Evolutionary conservation across 495 filamentous ascomycete genomes (phyloP).

Genomic region (Hypoxylon subgilvum): DNA sequence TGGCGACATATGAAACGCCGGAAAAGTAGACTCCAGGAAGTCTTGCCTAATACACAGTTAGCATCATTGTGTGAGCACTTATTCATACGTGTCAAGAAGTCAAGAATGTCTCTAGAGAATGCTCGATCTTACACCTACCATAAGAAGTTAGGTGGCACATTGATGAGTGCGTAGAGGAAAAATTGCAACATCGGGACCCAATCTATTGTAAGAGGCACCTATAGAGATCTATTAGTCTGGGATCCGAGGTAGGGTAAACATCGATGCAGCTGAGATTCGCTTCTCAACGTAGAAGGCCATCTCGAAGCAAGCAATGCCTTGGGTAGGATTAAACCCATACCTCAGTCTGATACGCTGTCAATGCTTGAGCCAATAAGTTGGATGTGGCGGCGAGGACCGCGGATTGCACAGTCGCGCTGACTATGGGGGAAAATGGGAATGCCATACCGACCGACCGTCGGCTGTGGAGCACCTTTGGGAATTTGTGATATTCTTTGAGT

Average conservation of each 20-base stretch:
- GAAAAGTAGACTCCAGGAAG: slow-evolving; percentile 58
- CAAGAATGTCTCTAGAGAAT: not conserved
- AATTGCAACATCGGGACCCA: slow-evolving; percentile 75
- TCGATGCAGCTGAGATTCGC: not conserved
- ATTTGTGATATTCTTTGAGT: no score
- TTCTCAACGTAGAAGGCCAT: not conserved
- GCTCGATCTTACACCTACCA: slow-evolving; percentile 64
- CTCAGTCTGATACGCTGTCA: slow-evolving; percentile 69
- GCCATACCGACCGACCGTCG: slow-evolving; percentile 32
- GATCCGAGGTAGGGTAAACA: not conserved
- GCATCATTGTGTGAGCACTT: not conserved
- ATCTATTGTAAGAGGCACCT: slow-evolving; percentile 65
- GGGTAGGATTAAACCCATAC: slow-evolving; percentile 51
- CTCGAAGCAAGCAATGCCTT: no score
- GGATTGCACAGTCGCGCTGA: slow-evolving; percentile 71
- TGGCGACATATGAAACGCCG: slow-evolving; percentile 48
- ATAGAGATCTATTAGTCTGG: slow-evolving; percentile 13
- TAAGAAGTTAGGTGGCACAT: slow-evolving; percentile 82
- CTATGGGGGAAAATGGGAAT: slow-evolving; percentile 59
- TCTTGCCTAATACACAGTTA: slow-evolving; percentile 50
- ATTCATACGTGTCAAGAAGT: not conserved
- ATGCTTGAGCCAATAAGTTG: slow-evolving; percentile 80
- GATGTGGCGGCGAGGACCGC: slow-evolving; percentile 74
- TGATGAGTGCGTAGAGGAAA: slow-evolving; percentile 73
- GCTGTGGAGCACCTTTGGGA: not conserved